These are phyloP conservation scores for Eimeria necatrix DNA, from an alignment of 169 alveolate species.

Conservation along the genomic window DNA sequence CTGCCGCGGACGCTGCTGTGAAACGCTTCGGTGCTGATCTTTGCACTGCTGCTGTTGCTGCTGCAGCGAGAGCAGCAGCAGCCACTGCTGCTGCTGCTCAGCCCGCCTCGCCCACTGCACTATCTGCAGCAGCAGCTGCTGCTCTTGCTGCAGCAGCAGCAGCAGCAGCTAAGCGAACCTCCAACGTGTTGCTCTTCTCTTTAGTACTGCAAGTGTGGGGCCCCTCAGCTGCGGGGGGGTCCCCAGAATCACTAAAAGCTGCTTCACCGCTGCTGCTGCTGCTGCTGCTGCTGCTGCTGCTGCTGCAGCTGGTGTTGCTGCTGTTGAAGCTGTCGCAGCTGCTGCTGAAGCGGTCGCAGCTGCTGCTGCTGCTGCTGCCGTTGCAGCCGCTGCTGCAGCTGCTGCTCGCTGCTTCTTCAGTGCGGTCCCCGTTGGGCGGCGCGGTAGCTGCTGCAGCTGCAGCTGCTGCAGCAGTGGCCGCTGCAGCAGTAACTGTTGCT, in stretches of 20 bases:
- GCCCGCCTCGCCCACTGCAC: not conserved
- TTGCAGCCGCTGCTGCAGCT: slow-evolving; percentile 19
- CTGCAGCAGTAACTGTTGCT: not conserved
- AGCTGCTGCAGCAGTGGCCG: not conserved
- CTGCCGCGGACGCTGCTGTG: slow-evolving; percentile 8
- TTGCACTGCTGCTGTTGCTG: not conserved
- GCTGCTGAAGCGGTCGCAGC: not conserved
- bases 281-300: slow-evolving; percentile 34
- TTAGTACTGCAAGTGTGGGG: too few species aligned
- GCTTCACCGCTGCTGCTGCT: too few species aligned
- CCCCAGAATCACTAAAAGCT: too few species aligned
- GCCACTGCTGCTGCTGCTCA: not conserved
- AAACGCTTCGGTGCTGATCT: not conserved
- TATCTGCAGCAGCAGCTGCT: not conserved
- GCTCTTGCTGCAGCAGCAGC: slow-evolving; percentile 3
- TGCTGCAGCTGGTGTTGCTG: slow-evolving; percentile 34
- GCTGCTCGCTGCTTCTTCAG: slow-evolving; percentile 14
- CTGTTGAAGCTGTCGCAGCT: not conserved
- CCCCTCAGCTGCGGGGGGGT: not conserved
- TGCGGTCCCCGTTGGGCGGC: not conserved
- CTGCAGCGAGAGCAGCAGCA: not conserved
- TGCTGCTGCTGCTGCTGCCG: slow-evolving; percentile 13
- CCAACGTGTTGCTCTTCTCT: too few species aligned
- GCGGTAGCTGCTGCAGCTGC: not conserved
- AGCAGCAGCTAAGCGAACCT: not conserved